These are phyloP conservation scores for Pyricularia sp. DNA, from an alignment of 2,329 filamentous ascomycete species.

Conservation along the genomic window DNA sequence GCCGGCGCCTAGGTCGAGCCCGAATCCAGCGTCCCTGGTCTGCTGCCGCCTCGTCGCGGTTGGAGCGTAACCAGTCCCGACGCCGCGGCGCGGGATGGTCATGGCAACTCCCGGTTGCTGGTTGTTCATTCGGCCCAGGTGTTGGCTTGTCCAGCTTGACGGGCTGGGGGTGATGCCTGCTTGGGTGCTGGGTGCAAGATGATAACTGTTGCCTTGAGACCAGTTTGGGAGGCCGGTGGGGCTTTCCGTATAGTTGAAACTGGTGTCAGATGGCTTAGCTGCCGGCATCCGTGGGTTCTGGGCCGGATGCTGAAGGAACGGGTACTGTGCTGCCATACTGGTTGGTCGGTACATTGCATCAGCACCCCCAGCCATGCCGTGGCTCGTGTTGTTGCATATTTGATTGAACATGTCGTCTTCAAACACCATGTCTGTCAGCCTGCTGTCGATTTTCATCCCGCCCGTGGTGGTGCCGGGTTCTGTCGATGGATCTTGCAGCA, in stretches of 20 bases:
- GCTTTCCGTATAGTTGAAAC: neutral
- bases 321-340: neutral
- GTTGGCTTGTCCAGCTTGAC: neutral
- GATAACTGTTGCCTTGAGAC: neutral
- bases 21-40: neutral
- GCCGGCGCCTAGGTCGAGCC: neutral
- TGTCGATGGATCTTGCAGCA: neutral
- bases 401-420: neutral
- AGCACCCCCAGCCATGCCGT: neutral
- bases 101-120: neutral
- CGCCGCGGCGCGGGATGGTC: neutral
- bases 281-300: neutral
- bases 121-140: neutral
- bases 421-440: neutral
- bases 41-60: neutral
- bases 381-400: neutral
- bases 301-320: too few species aligned
- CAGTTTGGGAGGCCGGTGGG: neutral
- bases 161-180: neutral
- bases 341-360: neutral
- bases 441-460: neutral
- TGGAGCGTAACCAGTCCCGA: neutral
- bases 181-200: neutral
- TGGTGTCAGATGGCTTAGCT: neutral
- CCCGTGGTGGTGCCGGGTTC: neutral